A percentile compares a stretch with the other conserved stretches of the same genome.
phyloP scores from a whole-genome alignment of 768 basidiomycete genomes.

The Tulasnella sp. region DNA sequence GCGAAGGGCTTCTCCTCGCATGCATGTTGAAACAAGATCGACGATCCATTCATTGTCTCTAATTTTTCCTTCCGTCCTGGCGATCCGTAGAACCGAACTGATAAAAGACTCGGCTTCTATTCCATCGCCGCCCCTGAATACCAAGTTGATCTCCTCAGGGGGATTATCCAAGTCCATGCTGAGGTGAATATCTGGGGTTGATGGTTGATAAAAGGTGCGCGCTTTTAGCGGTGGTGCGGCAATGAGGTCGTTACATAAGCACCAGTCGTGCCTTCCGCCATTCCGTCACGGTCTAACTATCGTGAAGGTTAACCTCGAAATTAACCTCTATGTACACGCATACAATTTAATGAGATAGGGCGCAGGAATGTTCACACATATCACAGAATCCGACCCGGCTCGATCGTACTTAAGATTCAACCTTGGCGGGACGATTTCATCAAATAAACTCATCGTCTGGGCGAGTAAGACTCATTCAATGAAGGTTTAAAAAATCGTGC shows the following conservation, averaged over 20 bases:
- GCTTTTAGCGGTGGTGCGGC: too few species aligned
- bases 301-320: not conserved
- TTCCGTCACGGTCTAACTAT: not conserved
- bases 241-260: too few species aligned
- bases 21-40: not conserved
- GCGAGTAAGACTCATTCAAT: too few species aligned
- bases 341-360: too few species aligned
- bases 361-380: too few species aligned
- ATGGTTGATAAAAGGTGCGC: not conserved
- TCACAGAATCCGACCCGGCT: too few species aligned
- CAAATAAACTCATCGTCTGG: too few species aligned
- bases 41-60: not conserved
- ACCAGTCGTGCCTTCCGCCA: not conserved
- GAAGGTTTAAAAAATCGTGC: too few species aligned
- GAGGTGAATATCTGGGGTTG: not conserved
- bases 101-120: not conserved
- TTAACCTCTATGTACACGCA: not conserved
- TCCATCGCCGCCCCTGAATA: not conserved
- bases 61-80: not conserved
- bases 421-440: too few species aligned
- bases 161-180: not conserved
- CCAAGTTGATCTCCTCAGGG: not conserved
- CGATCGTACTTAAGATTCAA: too few species aligned
- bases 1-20: not conserved
- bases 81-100: not conserved